These are phyloP conservation scores for Truncatella angustata DNA, from an alignment of 2,329 filamentous ascomycete genomes.

Conservation along the genomic window DNA sequence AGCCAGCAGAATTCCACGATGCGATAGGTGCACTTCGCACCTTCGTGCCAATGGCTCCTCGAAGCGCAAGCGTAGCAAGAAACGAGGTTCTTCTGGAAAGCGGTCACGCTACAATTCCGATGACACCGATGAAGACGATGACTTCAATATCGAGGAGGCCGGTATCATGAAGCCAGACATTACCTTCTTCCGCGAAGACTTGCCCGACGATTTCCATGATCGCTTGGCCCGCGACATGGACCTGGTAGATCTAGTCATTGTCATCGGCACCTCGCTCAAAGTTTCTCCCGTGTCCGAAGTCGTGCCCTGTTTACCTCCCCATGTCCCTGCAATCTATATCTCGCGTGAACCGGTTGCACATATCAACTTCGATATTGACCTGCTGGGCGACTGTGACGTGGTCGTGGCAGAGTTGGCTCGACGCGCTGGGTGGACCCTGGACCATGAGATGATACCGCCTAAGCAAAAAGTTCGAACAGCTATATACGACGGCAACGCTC, in stretches of 20 bases:
- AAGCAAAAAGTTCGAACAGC: conserved; percentile 60
- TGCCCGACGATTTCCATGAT: conserved; percentile 79
- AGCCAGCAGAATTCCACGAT: conserved; percentile 73
- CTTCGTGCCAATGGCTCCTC: conserved; percentile 49
- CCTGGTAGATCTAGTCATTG: conserved; percentile 82
- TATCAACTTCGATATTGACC: conserved; percentile 93
- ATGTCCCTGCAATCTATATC: conserved; percentile 88
- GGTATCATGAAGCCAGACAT: conserved; percentile 97
- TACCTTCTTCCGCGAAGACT: conserved; percentile 91
- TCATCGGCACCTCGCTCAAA: conserved; percentile 94
- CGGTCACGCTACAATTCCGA: conserved; percentile 44
- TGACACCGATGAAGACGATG: conserved; percentile 49
- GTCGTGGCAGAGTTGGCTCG: conserved; percentile 84
- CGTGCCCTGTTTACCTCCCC: conserved; percentile 71
- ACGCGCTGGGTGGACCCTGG: conserved; percentile 74
- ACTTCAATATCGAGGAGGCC: conserved; percentile 63
- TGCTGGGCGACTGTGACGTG: conserved; percentile 92
- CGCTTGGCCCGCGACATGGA: conserved; percentile 79
- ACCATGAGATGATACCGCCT: conserved; percentile 79
- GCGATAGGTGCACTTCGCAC: conserved; percentile 64
- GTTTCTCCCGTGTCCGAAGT: conserved; percentile 95
- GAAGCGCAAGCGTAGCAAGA: conserved; percentile 54
- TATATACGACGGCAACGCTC: conserved; percentile 43
- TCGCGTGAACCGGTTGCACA: conserved; percentile 81
- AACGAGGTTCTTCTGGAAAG: conserved; percentile 28